phyloP scores from a whole-genome alignment of 139 green algal genomes.

The Trebouxia sp. region DNA sequence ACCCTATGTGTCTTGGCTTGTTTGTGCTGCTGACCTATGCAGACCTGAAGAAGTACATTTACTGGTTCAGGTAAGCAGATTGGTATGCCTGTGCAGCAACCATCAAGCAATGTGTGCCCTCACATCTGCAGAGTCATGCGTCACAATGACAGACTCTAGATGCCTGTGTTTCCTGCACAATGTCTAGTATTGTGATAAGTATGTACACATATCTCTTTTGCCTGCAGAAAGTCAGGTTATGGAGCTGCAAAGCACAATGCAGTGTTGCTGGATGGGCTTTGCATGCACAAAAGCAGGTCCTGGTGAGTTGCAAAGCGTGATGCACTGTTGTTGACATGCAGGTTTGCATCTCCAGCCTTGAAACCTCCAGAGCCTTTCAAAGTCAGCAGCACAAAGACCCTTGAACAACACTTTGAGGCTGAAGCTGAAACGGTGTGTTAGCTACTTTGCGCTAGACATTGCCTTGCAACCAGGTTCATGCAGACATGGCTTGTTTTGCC shows the following conservation, averaged over 20 bases:
- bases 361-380: conserved; percentile 65
- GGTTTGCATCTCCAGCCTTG: conserved; percentile 82
- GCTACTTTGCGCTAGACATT: neutral
- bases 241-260: no score
- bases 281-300: neutral
- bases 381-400: neutral
- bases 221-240: no score
- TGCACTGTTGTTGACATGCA: conserved; percentile 13
- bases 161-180: no score
- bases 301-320: neutral
- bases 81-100: neutral
- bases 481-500: neutral
- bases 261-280: neutral
- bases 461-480: no score
- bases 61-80: conserved; percentile 60
- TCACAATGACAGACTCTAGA: no score
- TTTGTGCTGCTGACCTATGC: conserved; percentile 80
- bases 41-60: conserved; percentile 92
- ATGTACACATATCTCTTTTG: no score
- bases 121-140: neutral
- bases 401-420: neutral
- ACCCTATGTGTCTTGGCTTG: conserved; percentile 38
- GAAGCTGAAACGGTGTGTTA: neutral
- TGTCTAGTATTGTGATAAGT: no score
- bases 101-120: neutral